Evolutionary conservation across 768 basidiomycete genomes (phyloP), one percentile per base, ranked within the genome.

Genomic region (Lactarius trivialis): DNA sequence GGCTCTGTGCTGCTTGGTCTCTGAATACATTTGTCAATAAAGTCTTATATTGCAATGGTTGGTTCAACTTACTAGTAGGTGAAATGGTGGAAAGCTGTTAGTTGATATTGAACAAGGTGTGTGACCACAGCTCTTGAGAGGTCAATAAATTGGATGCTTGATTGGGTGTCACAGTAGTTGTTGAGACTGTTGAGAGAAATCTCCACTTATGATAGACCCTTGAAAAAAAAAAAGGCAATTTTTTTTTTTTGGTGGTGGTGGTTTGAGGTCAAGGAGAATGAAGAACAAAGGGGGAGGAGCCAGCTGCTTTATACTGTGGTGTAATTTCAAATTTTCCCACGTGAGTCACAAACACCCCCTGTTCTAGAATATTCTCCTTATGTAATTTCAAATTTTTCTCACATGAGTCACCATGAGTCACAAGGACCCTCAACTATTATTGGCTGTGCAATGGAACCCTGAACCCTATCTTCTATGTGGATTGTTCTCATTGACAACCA

Each of bases 281-380:
- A 0, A 19, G 45, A 4, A 0, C 5, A 1, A 11, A 12, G 15
- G 43, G 41, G 6, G 17, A 8, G 48, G 36, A 26, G 53, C 1
- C 5, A 19, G 21, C 1, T n/a, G 1, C 7, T 63, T 28, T 63
- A 63, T 59, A 59, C 17, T 21, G 7, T 14, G 0, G 1, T 9
- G 14, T 19, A 33, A 62, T 62, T 62, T 58, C 39, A 62, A 62
- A 62, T 57, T 39, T 21, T 33, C 34, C 24, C 52, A 60, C 11
- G 33, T 56, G 39, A 34, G 48, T 48, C 54, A 37, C 41, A 30
- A 21, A 12, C 21, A 45, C n/a, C n/a, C 11, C 5, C 24, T 48
- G 0, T 48, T 45, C 45, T 48, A 48, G 45, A 48, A 48, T 9
- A 5, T 48, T 48, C 45, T 48, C 24, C 21, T n/a, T n/a, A 3